These are phyloP conservation scores for Diplodia mutila DNA, from an alignment of 2,329 filamentous ascomycete species.

Conservation along the genomic window DNA sequence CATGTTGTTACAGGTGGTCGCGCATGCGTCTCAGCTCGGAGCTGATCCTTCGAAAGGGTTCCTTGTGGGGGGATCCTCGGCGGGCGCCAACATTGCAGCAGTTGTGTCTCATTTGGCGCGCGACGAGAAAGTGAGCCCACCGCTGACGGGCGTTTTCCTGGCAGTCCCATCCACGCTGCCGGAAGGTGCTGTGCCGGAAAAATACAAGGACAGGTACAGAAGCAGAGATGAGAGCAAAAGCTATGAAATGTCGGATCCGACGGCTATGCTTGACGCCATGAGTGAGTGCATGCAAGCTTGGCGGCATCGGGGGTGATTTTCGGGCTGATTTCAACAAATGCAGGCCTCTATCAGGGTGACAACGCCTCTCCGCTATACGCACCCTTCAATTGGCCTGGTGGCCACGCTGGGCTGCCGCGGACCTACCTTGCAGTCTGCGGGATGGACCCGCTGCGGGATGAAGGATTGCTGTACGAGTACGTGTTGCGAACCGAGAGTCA, in stretches of 20 bases:
- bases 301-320: not conserved
- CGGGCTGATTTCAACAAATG: not conserved
- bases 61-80: slow-evolving; percentile 29
- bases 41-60: slow-evolving; percentile 29
- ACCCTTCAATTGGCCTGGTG: slow-evolving; percentile 32
- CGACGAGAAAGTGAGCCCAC: slow-evolving; percentile 29
- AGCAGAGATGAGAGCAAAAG: slow-evolving; percentile 28
- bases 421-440: slow-evolving; percentile 57
- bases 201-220: slow-evolving; percentile 29
- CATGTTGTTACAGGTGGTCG: slow-evolving; percentile 9
- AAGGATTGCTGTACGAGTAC: slow-evolving; percentile 57
- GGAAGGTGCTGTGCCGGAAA: slow-evolving; percentile 35
- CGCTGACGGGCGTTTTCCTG: slow-evolving; percentile 30
- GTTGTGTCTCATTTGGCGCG: slow-evolving; percentile 30
- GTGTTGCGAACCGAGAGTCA: slow-evolving; percentile 49
- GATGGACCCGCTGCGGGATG: slow-evolving; percentile 57
- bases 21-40: slow-evolving; percentile 27
- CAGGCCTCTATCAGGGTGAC: slow-evolving; percentile 39
- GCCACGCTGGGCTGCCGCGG: slow-evolving; percentile 42
- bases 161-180: slow-evolving; percentile 29
- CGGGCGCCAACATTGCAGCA: slow-evolving; percentile 29
- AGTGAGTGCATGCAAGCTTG: not conserved
- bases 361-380: slow-evolving; percentile 34
- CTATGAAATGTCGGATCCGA: not conserved
- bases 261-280: not conserved